Evolutionary conservation across 306 rosid genomes (phyloP).

Genomic region (Trifolium subterraneum): DNA sequence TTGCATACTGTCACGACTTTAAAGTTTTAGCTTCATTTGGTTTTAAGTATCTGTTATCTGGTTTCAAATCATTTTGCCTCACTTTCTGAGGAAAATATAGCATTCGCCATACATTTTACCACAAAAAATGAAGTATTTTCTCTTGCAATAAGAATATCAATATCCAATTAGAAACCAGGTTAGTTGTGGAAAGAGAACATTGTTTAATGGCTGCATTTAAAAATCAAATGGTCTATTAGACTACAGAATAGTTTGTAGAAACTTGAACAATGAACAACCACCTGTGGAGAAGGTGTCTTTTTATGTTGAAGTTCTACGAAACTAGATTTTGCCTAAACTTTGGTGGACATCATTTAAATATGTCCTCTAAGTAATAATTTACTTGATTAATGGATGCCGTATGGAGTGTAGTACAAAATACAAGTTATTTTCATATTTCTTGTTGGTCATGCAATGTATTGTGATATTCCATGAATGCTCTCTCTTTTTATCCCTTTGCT

Average conservation of each 20-base stretch:
- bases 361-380: neutral
- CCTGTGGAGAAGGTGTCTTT: neutral
- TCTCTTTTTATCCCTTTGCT: neutral
- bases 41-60: conserved; percentile 19
- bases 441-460: conserved; percentile 5
- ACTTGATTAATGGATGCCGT: conserved; percentile 18
- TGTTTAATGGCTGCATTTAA: conserved; percentile 26
- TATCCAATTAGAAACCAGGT: conserved; percentile 1
- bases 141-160: conserved; percentile 21
- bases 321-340: conserved; percentile 11
- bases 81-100: neutral
- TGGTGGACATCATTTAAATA: conserved; percentile 6
- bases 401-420: conserved; percentile 22
- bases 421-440: conserved; percentile 8
- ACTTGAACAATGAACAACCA: conserved; percentile 5
- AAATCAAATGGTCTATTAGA: conserved; percentile 15
- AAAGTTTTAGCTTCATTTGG: conserved; percentile 7
- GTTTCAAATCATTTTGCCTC: conserved; percentile 28
- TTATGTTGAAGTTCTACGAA: too few relatives aligned
- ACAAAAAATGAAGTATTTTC: conserved; percentile 7
- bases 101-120: conserved; percentile 23
- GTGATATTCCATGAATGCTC: neutral
- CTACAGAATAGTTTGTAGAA: conserved; percentile 4
- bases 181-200: conserved; percentile 8
- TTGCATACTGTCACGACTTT: neutral